Percentiles rank a stretch among this genome's conserved stretches.
Evolutionary conservation across 73 alveolate genomes (phyloP).

Genomic region (Durusdinium trenchii): DNA sequence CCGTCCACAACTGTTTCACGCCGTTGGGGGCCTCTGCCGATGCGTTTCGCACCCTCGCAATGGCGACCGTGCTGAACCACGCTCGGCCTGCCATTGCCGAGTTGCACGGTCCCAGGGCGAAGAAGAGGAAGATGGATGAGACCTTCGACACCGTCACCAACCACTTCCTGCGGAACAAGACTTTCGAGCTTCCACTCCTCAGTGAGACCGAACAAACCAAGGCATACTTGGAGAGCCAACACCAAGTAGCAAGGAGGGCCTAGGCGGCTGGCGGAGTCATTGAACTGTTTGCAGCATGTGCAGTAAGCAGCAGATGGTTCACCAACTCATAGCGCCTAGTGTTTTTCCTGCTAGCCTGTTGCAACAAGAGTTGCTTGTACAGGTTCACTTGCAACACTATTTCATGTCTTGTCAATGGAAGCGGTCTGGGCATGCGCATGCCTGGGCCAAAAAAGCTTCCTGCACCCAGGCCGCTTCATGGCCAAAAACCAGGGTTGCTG

Average conservation of each 20-base stretch:
- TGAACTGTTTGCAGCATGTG: too few species aligned
- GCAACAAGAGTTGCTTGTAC: too few species aligned
- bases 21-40: background rate
- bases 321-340: too few species aligned
- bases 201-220: background rate
- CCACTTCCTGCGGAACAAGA: background rate
- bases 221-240: background rate
- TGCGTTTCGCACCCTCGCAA: background rate
- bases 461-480: too few species aligned
- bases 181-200: background rate
- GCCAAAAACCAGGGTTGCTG: too few species aligned
- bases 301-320: too few species aligned
- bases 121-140: background rate
- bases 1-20: background rate
- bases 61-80: background rate
- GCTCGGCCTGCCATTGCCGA: background rate
- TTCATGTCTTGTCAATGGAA: too few species aligned
- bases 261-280: too few species aligned
- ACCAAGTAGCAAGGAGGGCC: background rate
- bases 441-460: too few species aligned
- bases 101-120: background rate
- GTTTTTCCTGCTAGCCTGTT: too few species aligned
- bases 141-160: background rate
- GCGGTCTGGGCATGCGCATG: too few species aligned
- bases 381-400: too few species aligned